Base-by-base conservation (phyloP, 192 early-diverging fungal species). In the Obelidium mucronatum region DNA sequence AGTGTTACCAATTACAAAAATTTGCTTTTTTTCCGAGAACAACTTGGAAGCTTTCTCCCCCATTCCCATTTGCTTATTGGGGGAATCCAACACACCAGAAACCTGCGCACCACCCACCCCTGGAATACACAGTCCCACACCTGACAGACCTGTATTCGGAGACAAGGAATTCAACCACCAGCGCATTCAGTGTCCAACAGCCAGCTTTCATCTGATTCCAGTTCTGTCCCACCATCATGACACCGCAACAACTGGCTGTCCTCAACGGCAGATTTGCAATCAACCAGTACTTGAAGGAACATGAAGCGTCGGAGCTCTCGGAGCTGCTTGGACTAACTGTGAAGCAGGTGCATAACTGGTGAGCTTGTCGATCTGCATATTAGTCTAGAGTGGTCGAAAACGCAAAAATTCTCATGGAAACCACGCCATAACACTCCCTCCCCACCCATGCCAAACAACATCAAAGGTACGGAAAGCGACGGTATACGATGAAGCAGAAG, bases 261-360 rank as follows among this genome's bases (percentile, higher is more conserved):
- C 61, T 64, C 31, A 64, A 4, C 19, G 24, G 5, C 34, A 4
- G 37, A 6, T 64, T 64, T 33, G 61, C 61, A 11, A 11, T 22
- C 4, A 64, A 64, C 61, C 61, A 64, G 34, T 64, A 64, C 61
- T 35, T 64, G 37, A 33, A 64, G 61, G 61, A 64, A 24, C 17
- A 33, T 37, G 61, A 64, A 33, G 61, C 61, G 11, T 33, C 61
- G 34, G 61, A 64, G 61, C 35, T 64, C 11, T 64, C 61, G 31
- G 61, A 39, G 61, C 11, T 36, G 61, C 61, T 64, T 6, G 61
- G 61, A 26, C 31, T 64, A 35, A 64, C 61, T 37, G 61, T 64
- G 61, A 64, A 64, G 61, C 61, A 64, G 34, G 61, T 64, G 37
- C 61, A 64, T 33, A 64, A 64, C 31, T 64, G 61, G 61, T 64